These are phyloP conservation scores for Pythium sukuiense DNA, from an alignment of 352 stramenopile genomes.

Conservation along the genomic window DNA sequence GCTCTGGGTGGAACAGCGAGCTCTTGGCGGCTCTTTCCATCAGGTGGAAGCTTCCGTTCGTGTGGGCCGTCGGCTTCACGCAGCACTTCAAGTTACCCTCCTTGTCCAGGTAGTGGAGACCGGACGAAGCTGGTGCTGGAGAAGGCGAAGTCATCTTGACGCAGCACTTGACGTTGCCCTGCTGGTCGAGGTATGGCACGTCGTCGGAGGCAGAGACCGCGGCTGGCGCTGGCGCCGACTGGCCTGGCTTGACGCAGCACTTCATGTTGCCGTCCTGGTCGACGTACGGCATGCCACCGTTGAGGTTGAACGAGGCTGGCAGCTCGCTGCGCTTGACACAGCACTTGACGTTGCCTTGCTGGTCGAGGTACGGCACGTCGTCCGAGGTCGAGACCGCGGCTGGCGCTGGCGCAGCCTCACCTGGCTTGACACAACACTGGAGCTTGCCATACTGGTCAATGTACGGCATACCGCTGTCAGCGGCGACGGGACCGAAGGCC, in stretches of 20 bases:
- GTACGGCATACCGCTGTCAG: not conserved
- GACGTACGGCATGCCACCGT: constrained; percentile 1
- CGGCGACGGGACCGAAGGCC: too few species aligned
- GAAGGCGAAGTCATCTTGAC: not conserved
- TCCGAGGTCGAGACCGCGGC: not conserved
- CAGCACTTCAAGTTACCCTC: not conserved
- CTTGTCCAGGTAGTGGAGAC: not conserved
- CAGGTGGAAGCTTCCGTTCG: not conserved
- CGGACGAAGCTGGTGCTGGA: not conserved
- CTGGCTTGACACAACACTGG: constrained; percentile 2
- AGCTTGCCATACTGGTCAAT: not conserved
- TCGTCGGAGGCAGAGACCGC: not conserved
- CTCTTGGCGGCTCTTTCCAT: not conserved
- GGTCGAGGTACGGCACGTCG: constrained; percentile 1
- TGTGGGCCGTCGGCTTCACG: not conserved
- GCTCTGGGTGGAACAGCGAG: not conserved
- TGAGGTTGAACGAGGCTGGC: not conserved
- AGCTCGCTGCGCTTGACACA: not conserved
- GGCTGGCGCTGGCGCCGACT: not conserved
- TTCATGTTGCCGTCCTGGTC: constrained; percentile 10
- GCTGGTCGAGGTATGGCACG: not conserved
- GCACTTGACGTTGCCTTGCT: not conserved
- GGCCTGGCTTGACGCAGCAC: constrained; percentile 10
- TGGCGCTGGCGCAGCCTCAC: not conserved
- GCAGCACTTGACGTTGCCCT: not conserved